Evolutionary conservation across 2,329 filamentous ascomycete genomes (phyloP), one percentile per base, ranked within the genome.

Genomic region (Penicillium frequentans): DNA sequence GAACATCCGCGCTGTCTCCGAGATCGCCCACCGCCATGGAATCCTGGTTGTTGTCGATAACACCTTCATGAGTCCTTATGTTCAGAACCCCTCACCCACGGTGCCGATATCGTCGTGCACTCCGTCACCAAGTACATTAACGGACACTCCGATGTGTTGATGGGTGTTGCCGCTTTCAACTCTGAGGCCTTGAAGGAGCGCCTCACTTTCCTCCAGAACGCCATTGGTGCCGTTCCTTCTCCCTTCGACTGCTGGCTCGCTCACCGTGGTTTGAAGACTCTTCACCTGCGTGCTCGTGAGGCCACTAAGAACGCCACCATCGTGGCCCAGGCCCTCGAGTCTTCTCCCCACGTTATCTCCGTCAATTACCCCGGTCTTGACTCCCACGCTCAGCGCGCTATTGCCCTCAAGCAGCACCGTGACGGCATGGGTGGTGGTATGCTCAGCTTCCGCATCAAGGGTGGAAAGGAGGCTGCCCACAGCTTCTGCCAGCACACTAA

Each of bases 111-210:
- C 63, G 93, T 98, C 65, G 90, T 98, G 44, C 93, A 98, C 83
- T 93, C 88, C 54, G 95, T 99, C 55, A 99, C 95, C 45, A 99
- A 99, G 80, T 99, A 98, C 80, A 98, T 99, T 81, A 98, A 98
- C 75, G 95, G 95, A 50, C 95, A 99, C 81, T 86, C 84, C 2
- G 95, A 99, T 75, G 95, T 99, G 9, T 88, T 98, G 68, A 99
- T 99, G 95, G 95, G 95, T 64, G 90, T 95, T 29, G 93, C 92
- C 47, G 95, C 95, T 50, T 96, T 96, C 84, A 98, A 97, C 83
- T 90, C 89, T 29, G 86, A 91, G 55, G 84, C 86, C 19, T 82
- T 99, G 65, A 87, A 87, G 72, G 81, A 88, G 61, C 87, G 90
- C 43, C 85, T 99, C 23, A 82, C 86, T 51, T 99, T 98, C 82